Evolutionary conservation across 495 filamentous ascomycete genomes (phyloP).

Genomic region (Penicillium fimorum): DNA sequence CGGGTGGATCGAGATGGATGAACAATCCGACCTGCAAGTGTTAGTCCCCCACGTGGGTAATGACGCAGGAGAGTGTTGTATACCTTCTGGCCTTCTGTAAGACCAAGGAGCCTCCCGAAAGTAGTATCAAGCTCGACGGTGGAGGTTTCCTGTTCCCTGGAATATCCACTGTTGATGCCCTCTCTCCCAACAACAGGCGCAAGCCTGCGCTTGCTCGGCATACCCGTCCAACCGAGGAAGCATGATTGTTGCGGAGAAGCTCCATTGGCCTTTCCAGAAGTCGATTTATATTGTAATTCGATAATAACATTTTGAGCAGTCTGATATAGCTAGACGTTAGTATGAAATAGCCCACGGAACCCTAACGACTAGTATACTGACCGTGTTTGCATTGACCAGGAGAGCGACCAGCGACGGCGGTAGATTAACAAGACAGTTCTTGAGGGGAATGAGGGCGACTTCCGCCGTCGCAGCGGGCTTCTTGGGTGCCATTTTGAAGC

Average conservation of each 20-base stretch:
- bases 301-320: slow-evolving; percentile 93
- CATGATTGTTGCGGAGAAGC: slow-evolving; percentile 61
- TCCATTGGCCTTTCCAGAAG: slow-evolving; percentile 40
- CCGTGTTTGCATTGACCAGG: slow-evolving; percentile 83
- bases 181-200: slow-evolving; percentile 70
- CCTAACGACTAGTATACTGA: slow-evolving; percentile 44
- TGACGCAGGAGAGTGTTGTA: slow-evolving; percentile 20
- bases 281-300: slow-evolving; percentile 68
- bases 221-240: slow-evolving; percentile 93
- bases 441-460: slow-evolving; percentile 76
- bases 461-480: slow-evolving; percentile 71
- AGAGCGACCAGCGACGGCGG: slow-evolving; percentile 79
- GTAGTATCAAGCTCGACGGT: slow-evolving; percentile 87
- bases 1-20: slow-evolving; percentile 84
- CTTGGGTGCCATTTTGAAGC: slow-evolving; percentile 59
- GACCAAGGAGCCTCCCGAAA: slow-evolving; percentile 76
- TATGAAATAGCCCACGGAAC: not conserved
- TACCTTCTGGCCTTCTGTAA: slow-evolving; percentile 84
- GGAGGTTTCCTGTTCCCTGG: slow-evolving; percentile 68
- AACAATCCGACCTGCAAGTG: slow-evolving; percentile 55
- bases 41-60: slow-evolving; percentile 25
- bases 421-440: slow-evolving; percentile 92
- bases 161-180: slow-evolving; percentile 60
- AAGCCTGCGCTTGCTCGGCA: slow-evolving; percentile 83
- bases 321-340: slow-evolving; percentile 40